Conservation (phyloP, 139 green algal genomes). For the Ulvella scutata region DNA sequence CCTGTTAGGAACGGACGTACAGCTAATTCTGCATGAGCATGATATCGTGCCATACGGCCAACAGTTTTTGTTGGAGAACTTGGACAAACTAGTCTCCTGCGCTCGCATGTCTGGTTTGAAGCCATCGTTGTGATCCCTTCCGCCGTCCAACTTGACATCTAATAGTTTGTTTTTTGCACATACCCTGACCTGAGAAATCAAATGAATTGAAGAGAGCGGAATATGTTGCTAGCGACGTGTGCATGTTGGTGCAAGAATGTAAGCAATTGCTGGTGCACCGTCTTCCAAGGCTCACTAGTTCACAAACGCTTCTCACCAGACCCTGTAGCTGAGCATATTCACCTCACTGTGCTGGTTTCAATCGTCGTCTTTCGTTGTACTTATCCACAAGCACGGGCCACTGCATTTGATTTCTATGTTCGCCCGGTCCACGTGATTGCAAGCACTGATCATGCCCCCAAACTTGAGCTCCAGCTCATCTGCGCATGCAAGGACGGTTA, state of each 20-base stretch:
- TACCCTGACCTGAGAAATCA: too few relatives aligned
- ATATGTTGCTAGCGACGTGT: too few relatives aligned
- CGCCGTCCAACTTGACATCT: too few relatives aligned
- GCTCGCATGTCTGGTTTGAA: background rate
- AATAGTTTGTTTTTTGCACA: too few relatives aligned
- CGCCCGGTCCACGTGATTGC: slow-evolving; percentile 39
- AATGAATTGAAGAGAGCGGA: too few relatives aligned
- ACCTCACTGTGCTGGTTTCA: too few relatives aligned
- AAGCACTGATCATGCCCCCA: slow-evolving; percentile 54
- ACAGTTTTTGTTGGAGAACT: background rate
- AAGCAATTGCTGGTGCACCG: too few relatives aligned
- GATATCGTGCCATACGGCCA: background rate
- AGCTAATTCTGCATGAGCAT: background rate
- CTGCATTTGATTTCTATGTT: background rate
- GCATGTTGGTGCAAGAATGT: too few relatives aligned
- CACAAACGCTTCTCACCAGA: too few relatives aligned
- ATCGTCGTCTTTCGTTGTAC: background rate
- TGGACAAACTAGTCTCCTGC: background rate
- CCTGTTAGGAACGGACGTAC: background rate
- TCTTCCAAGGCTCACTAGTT: too few relatives aligned
- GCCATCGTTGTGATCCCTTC: too few relatives aligned
- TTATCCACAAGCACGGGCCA: background rate
- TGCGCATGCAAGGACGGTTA: background rate
- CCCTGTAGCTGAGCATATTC: too few relatives aligned
- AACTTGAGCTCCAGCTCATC: slow-evolving; percentile 29